Evolutionary conservation across 2,329 filamentous ascomycete species (phyloP).

Genomic region (Diaporthe vexans): DNA sequence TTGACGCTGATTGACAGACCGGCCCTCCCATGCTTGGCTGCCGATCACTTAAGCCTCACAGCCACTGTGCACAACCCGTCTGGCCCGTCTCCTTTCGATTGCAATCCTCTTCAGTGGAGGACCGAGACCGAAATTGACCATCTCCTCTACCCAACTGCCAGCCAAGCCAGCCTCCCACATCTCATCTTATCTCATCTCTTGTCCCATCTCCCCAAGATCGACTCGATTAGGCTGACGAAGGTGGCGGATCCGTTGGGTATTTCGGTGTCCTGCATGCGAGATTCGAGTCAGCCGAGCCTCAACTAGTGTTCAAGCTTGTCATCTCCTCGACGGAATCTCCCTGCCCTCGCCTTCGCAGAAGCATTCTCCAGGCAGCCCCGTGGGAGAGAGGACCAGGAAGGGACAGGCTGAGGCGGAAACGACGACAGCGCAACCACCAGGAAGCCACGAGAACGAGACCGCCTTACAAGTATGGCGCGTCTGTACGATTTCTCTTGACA

Average conservation of each 20-base stretch:
- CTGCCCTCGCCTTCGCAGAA: background rate
- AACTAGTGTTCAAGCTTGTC: background rate
- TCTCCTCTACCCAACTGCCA: background rate
- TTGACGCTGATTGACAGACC: background rate
- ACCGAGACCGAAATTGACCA: slow-evolving; percentile 5
- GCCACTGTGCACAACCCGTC: background rate
- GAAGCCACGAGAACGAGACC: background rate
- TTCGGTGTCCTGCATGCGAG: slow-evolving; percentile 20
- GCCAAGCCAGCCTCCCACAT: background rate
- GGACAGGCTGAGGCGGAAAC: background rate
- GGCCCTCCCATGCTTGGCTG: background rate
- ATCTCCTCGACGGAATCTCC: slow-evolving; percentile 3
- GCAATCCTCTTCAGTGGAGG: background rate
- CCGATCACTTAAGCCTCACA: background rate
- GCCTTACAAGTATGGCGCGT: slow-evolving; percentile 18
- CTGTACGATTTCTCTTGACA: slow-evolving; percentile 3
- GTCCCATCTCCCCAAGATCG: background rate
- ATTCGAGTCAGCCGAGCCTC: slow-evolving; percentile 19
- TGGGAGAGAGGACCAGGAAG: background rate
- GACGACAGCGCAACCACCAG: background rate
- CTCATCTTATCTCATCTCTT: slow-evolving; percentile 1
- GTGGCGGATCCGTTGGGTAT: slow-evolving; percentile 25
- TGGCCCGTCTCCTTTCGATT: background rate
- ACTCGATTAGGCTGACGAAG: background rate
- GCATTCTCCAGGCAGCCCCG: background rate